A percentile compares a stretch with the other conserved stretches of the same genome.
phyloP scores from a whole-genome alignment of 257 asterid species.

The Nicotiana otophora region DNA sequence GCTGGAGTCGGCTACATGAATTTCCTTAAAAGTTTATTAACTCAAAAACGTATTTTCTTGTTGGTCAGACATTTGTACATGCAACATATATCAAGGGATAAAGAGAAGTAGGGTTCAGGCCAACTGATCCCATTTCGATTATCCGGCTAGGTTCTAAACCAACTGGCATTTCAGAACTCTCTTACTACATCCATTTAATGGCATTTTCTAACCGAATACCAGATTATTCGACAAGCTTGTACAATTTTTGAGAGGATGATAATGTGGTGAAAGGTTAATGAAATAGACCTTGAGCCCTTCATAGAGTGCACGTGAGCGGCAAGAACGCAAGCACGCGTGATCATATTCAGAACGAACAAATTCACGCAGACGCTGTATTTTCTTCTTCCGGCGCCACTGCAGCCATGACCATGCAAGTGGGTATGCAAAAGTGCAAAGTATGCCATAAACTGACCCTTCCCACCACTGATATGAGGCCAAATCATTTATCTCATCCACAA shows the following conservation, averaged over 20 bases:
- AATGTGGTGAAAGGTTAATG: slow-evolving; percentile 9
- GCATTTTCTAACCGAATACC: neutral
- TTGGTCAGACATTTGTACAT: neutral
- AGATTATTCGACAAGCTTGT: neutral
- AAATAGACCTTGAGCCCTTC: slow-evolving; percentile 77
- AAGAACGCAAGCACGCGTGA: slow-evolving; percentile 90
- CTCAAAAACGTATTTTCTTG: neutral
- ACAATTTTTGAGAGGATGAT: neutral
- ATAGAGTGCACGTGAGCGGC: slow-evolving; percentile 91
- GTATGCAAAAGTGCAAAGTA: slow-evolving; percentile 56
- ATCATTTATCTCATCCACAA: slow-evolving; percentile 75
- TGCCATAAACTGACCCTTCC: slow-evolving; percentile 81
- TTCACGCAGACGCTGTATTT: slow-evolving; percentile 74
- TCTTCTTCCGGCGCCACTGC: slow-evolving; percentile 77
- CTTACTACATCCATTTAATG: neutral
- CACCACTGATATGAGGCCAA: slow-evolving; percentile 89
- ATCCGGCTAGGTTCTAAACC: no score
- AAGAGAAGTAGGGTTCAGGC: no score
- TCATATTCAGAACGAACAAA: slow-evolving; percentile 92
- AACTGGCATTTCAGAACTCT: neutral
- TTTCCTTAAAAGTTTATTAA: neutral
- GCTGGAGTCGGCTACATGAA: neutral
- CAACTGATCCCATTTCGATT: no score
- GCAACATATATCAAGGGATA: neutral
- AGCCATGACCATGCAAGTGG: slow-evolving; percentile 91